phyloP scores from a whole-genome alignment of 148 eudicot species.

The Fallopia convolvulus region DNA sequence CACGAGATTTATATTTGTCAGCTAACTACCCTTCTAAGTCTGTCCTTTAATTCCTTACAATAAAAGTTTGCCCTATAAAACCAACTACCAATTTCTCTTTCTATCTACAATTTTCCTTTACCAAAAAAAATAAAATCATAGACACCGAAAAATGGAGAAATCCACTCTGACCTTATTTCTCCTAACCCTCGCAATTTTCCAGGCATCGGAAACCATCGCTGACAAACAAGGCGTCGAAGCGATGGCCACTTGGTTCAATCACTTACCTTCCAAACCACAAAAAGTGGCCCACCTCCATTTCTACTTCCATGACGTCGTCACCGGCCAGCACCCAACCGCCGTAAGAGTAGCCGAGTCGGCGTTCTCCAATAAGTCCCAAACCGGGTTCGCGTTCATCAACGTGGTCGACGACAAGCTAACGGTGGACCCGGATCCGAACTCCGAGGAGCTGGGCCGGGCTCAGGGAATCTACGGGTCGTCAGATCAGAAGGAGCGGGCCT shows the following conservation, averaged over 20 bases:
- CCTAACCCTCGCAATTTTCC: not conserved
- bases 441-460: conserved; percentile 11
- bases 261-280: not conserved
- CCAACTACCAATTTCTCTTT: not conserved
- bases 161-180: not conserved
- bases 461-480: conserved; percentile 11
- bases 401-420: conserved; percentile 6
- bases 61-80: not conserved
- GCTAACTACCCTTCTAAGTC: too few relatives aligned
- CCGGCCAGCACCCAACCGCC: conserved; percentile 6
- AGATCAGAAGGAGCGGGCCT: conserved; percentile 10
- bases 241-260: not conserved
- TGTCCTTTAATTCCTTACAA: too few relatives aligned
- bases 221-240: conserved; percentile 4
- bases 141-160: not conserved
- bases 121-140: not conserved
- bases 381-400: conserved; percentile 12
- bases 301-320: conserved; percentile 14
- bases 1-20: not conserved
- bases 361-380: not conserved
- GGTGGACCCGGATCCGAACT: not conserved
- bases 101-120: not conserved
- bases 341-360: conserved; percentile 11
- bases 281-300: conserved; percentile 16
- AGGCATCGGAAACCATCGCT: not conserved